phyloP scores from a whole-genome alignment of 306 rosid species.

The Rubus parviflorus region DNA sequence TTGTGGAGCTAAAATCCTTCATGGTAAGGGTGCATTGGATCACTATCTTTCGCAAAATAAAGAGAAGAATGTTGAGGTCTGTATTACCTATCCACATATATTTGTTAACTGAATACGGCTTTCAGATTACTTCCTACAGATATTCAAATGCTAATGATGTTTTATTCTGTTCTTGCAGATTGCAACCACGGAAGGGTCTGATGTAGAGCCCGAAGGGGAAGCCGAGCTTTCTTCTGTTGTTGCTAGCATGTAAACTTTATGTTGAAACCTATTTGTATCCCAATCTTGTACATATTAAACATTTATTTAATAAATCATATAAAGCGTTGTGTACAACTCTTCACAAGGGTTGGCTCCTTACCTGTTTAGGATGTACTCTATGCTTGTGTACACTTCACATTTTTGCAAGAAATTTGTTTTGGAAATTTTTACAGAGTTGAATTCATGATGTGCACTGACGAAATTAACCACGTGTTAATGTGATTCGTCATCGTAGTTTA shows the following conservation, averaged over 20 bases:
- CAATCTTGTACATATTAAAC: constrained; percentile 61
- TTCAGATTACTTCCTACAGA: not conserved
- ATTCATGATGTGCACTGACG: too few species aligned
- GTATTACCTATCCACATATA: not conserved
- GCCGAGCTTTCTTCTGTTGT: constrained; percentile 69
- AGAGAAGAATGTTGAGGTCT: constrained; percentile 47
- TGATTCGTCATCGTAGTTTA: not conserved
- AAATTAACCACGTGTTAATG: constrained; percentile 5
- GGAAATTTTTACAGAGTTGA: too few species aligned
- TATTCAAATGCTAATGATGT: not conserved
- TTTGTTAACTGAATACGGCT: not conserved
- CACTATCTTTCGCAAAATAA: constrained; percentile 54
- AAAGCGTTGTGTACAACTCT: constrained; percentile 2
- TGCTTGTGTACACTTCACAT: too few species aligned
- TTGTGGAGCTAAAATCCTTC: constrained; percentile 79
- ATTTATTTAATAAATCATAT: constrained; percentile 37
- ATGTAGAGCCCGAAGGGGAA: constrained; percentile 67
- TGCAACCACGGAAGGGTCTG: constrained; percentile 33
- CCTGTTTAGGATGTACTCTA: not conserved
- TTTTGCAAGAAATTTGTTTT: too few species aligned
- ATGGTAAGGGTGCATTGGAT: constrained; percentile 75
- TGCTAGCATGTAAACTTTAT: constrained; percentile 77
- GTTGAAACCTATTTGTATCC: constrained; percentile 32
- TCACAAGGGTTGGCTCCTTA: not conserved
- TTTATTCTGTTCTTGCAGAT: constrained; percentile 19